Base-by-base conservation (phyloP, 78 protist species). In the Neovahlkampfia damariscottae region DNA sequence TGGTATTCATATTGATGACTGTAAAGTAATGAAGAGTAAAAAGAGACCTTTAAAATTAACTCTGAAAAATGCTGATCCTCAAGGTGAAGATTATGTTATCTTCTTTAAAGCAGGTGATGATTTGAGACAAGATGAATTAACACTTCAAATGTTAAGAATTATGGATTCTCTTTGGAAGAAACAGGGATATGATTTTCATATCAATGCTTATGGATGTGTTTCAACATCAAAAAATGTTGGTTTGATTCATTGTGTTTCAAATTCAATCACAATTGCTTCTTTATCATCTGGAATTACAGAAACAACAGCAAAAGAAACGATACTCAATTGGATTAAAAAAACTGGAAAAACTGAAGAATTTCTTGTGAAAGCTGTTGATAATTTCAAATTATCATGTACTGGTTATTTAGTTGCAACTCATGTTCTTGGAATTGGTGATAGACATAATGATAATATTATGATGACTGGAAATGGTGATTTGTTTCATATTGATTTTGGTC, bases 31-130 rank as follows among this genome's bases (percentile, higher is more conserved):
- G 89, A 84, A 76, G 70, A 72, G 85, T 3, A 94, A 95, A 66
- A 95, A 95, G 73, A 28, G 78, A 31, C 97, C 97, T 0, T 74
- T 91, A 31, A 89, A 95, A 94, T 82, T 91, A 1, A 90, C 86
- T 19, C 87, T 83, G 8, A 72, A 83, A 34, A 87, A 86, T 19
- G 77, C 76, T 1, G 95, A 93, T 8, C 32, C 70, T 0, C 9
- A 31, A 9, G 39, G 35, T 9, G 82, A 76, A 1, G 29, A 27
- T 3, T 72, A 68, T 5, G 39, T 80, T 30, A 77, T 93, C 6
- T 83, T 93, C 1, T 90, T 93, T 73, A 93, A 93, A 67, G 80
- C 77, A 38, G 96, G 95, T 19, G 96, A 93, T 77, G 96, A 93
- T 71, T 37, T 93, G 35, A 70, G 96, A 3, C 96, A 93, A 40